Percentiles rank a stretch among this genome's conserved stretches.
These are phyloP conservation scores for Colletotrichum filicis DNA, from an alignment of 2,329 filamentous ascomycete genomes.

Conservation along the genomic window DNA sequence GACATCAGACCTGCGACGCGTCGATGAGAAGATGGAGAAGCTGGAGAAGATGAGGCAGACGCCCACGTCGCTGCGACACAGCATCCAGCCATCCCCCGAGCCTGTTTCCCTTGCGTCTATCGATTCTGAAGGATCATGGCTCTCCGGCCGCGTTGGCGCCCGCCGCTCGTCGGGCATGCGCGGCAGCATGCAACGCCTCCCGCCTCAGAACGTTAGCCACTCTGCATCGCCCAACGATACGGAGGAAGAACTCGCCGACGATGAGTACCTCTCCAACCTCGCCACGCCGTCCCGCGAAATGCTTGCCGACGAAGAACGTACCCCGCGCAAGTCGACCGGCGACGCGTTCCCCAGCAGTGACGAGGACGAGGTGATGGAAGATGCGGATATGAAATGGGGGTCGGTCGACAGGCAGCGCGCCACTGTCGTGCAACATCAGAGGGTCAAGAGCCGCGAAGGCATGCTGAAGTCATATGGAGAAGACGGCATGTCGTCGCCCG, in stretches of 20 bases:
- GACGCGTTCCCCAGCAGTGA: conserved; percentile 69
- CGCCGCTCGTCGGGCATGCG: conserved; percentile 59
- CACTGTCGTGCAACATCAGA: conserved; percentile 38
- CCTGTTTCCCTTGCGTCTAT: conserved; percentile 90
- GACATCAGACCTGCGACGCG: conserved; percentile 54
- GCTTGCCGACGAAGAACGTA: conserved; percentile 37
- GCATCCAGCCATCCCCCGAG: conserved; percentile 61
- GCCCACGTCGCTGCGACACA: conserved; percentile 55
- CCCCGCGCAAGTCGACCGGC: conserved; percentile 54
- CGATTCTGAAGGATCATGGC: conserved; percentile 96
- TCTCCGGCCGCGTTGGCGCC: conserved; percentile 77
- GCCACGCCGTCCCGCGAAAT: conserved; percentile 31
- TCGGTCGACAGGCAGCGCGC: conserved; percentile 58
- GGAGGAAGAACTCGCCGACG: conserved; percentile 77
- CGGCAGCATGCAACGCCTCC: conserved; percentile 48
- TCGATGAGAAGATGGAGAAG: conserved; percentile 45
- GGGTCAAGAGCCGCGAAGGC: conserved; percentile 64
- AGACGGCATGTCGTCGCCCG: conserved; percentile 44
- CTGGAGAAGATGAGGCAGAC: conserved; percentile 53
- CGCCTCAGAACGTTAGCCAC: conserved; percentile 36
- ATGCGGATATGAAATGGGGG: conserved; percentile 63
- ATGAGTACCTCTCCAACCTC: conserved; percentile 74
- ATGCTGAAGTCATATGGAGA: conserved; percentile 57
- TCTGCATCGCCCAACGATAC: conserved; percentile 52
- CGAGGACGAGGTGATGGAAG: conserved; percentile 60